Base-by-base conservation (phyloP, 2,329 filamentous ascomycete genomes). In the Xylariaceae sp. region DNA sequence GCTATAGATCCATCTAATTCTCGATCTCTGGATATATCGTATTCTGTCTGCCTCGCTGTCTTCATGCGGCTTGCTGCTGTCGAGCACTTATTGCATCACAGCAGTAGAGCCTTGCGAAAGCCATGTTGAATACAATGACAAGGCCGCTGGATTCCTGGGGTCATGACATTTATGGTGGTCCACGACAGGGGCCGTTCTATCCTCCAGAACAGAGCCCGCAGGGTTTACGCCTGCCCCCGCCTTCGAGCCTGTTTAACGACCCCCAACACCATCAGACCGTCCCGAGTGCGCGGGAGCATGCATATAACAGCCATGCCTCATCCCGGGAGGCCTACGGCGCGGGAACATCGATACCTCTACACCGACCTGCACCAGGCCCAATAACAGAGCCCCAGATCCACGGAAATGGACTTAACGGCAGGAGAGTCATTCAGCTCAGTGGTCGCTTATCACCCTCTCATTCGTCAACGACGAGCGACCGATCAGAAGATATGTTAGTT, bases 41-140 rank as follows among this genome's bases (percentile, higher is more conserved):
- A 43, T 44, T 37, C 29, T 41, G 45, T 37, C 39, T 43, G 40
- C 19, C 23, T 35, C 42, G 42, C 25, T n/a, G n/a, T n/a, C 41
- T 54, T 50, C 42, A 52, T 54, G 47, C 58, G 49, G 44, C 46
- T 55, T 50, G 50, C 49, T 55, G 54, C 51, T 41, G 52, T 49
- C 47, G 49, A 51, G 46, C 44, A 50, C 42, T 34, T 49, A 53
- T 53, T 53, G 49, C 50, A 50, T 52, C 48, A 49, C 48, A 39
- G 49, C 43, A 50, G 48, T 49, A 43, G 47, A n/a, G n/a, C n/a
- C n/a, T n/a, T n/a, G n/a, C n/a, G n/a, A n/a, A 54, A 59, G 59
- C 53, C 55, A 62, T 62, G 59, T 55, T 62, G 56, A 55, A 59
- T 47, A 53, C 55, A 46, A 62, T 62, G 59, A 55, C 59, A 44